Evolutionary conservation across 2,329 filamentous ascomycete genomes (phyloP).

Genomic region (Ilyonectria sp.): DNA sequence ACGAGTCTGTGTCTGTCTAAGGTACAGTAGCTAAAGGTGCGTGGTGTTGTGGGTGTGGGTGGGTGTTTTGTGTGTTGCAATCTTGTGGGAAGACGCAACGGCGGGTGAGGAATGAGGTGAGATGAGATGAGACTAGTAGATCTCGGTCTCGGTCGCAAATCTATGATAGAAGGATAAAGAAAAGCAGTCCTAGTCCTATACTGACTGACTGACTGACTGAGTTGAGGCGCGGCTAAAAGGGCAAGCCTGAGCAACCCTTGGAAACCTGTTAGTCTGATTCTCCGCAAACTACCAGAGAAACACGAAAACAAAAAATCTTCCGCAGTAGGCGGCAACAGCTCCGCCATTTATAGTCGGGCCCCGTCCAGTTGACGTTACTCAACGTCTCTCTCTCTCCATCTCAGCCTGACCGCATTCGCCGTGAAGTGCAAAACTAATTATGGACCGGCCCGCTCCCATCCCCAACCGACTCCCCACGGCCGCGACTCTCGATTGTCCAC

Average conservation of each 20-base stretch:
- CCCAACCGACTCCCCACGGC: conserved; percentile 11
- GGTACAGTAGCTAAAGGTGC: conserved; percentile 8
- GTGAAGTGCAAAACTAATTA: conserved; percentile 15
- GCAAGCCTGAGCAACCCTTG: neutral
- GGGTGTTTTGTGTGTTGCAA: conserved; percentile 18
- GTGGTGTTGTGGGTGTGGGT: conserved; percentile 17
- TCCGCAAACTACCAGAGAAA: conserved; percentile 10
- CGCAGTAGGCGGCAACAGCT: conserved; percentile 15
- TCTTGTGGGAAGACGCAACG: neutral
- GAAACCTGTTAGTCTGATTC: conserved; percentile 3
- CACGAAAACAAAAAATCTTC: conserved; percentile 4
- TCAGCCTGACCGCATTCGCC: conserved; percentile 23
- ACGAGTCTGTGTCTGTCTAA: conserved; percentile 14
- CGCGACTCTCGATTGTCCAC: conserved; percentile 28
- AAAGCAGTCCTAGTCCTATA: neutral
- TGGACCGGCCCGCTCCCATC: conserved; percentile 30
- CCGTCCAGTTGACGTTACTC: neutral
- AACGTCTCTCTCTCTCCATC: neutral
- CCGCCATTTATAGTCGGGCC: conserved; percentile 27
- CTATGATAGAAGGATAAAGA: neutral
- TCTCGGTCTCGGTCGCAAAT: neutral
- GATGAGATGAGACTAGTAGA: conserved; percentile 1
- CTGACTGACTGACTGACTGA: neutral
- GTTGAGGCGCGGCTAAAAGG: too few species aligned
- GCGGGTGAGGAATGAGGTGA: neutral